These are phyloP conservation scores for Irpex sp. DNA, from an alignment of 1,284 basidiomycete species.

Conservation along the genomic window DNA sequence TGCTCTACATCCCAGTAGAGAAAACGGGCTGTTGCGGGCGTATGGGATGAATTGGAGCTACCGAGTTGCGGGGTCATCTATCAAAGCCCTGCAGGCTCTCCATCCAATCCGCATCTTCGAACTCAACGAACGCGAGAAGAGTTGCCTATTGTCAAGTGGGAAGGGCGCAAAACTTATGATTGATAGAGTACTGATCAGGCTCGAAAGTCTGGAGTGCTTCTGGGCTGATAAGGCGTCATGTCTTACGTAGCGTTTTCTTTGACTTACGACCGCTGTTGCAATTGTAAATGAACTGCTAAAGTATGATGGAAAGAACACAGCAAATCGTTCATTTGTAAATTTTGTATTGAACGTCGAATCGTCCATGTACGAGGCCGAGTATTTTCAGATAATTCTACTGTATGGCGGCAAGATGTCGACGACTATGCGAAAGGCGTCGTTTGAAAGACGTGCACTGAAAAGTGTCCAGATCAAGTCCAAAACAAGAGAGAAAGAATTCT, in stretches of 20 bases:
- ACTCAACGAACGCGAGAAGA: background rate
- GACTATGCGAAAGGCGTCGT: background rate
- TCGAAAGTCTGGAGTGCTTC: too few relatives aligned
- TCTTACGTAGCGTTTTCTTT: background rate
- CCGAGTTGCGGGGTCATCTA: conserved; percentile 29
- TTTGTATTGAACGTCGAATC: background rate
- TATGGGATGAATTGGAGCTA: conserved; percentile 27
- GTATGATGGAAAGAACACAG: too few relatives aligned
- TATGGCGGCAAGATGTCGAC: background rate
- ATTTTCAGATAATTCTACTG: background rate
- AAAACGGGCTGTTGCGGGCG: conserved; percentile 18
- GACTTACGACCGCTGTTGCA: background rate
- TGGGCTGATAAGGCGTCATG: too few relatives aligned
- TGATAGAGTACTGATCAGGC: too few relatives aligned
- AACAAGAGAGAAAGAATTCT: background rate
- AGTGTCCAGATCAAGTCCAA: background rate
- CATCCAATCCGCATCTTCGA: background rate
- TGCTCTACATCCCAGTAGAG: conserved; percentile 24
- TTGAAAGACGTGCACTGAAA: background rate
- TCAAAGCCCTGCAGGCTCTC: conserved; percentile 4
- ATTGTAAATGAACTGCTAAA: background rate
- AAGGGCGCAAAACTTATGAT: background rate
- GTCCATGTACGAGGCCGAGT: background rate
- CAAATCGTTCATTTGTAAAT: background rate
- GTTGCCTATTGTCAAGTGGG: background rate